Percentiles rank a stretch among this genome's conserved stretches.
Conservation (phyloP, 139 green algal genomes). For the Pseudopediastrum boryanum region DNA sequence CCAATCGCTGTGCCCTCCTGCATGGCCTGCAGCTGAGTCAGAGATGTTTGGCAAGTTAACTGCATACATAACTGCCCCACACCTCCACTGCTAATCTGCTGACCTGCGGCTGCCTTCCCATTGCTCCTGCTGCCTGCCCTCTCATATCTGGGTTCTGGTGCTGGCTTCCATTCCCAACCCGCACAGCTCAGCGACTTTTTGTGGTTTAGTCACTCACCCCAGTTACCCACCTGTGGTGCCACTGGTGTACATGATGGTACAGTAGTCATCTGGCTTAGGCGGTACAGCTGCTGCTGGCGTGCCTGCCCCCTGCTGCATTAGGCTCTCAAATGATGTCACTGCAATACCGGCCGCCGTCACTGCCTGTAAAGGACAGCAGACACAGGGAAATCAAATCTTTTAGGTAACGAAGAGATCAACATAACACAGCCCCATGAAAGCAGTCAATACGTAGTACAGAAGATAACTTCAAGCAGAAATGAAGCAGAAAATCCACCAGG, state of each 20-base stretch:
- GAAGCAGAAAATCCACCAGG: not conserved
- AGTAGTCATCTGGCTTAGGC: conserved; percentile 78
- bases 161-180: no score
- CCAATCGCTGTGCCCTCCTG: no score
- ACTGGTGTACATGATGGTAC: conserved; percentile 92
- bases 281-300: conserved; percentile 49
- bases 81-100: no score
- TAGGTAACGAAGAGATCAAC: not conserved
- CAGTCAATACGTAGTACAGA: not conserved
- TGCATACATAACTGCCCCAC: no score
- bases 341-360: conserved; percentile 42
- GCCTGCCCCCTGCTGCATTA: conserved; percentile 59
- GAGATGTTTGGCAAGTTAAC: no score
- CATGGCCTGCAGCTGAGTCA: no score
- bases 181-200: no score
- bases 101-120: no score
- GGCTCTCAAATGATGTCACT: conserved; percentile 68
- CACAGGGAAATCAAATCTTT: not conserved
- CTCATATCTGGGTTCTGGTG: no score
- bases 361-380: conserved; percentile 36
- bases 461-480: not conserved
- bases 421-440: not conserved
- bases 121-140: no score
- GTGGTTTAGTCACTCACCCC: no score
- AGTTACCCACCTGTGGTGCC: conserved; percentile 78